Evolutionary conservation across 1,284 basidiomycete genomes (phyloP).

Genomic region (Phellopilus nigrolimitatus): DNA sequence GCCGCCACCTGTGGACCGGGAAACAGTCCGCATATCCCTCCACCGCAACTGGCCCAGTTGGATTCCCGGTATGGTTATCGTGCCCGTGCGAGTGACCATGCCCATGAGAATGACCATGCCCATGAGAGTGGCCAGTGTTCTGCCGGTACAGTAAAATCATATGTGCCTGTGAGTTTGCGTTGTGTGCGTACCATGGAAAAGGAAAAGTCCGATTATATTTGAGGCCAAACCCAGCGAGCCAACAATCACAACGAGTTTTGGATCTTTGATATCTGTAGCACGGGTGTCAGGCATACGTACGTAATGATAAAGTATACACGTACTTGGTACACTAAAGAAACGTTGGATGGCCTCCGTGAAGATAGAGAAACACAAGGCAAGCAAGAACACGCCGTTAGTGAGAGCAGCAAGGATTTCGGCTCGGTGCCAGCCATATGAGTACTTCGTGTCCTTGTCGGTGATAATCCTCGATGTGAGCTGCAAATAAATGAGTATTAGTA

Average conservation of each 20-base stretch:
- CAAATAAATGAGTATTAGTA: constrained; percentile 18
- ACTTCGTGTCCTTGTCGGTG: constrained; percentile 42
- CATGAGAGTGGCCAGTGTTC: too few relatives aligned
- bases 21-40: constrained; percentile 17
- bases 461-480: constrained; percentile 47
- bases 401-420: constrained; percentile 96
- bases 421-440: constrained; percentile 96
- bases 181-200: constrained; percentile 83
- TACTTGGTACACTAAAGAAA: constrained; percentile 82
- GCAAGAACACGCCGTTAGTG: constrained; percentile 93
- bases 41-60: constrained; percentile 14
- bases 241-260: constrained; percentile 86
- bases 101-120: too few relatives aligned
- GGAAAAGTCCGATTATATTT: constrained; percentile 89
- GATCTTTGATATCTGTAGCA: constrained; percentile 71
- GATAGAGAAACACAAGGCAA: constrained; percentile 96
- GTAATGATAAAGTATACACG: constrained; percentile 24
- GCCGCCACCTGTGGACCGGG: constrained; percentile 22
- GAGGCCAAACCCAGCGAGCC: constrained; percentile 87
- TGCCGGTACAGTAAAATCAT: constrained; percentile 28
- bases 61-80: constrained; percentile 18
- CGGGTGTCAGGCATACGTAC: background rate
- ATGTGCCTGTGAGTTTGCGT: background rate
- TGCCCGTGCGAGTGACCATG: constrained; percentile 53
- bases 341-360: constrained; percentile 89